Base-by-base conservation (phyloP, 495 filamentous ascomycete genomes). In the Penicillium cinerascens region DNA sequence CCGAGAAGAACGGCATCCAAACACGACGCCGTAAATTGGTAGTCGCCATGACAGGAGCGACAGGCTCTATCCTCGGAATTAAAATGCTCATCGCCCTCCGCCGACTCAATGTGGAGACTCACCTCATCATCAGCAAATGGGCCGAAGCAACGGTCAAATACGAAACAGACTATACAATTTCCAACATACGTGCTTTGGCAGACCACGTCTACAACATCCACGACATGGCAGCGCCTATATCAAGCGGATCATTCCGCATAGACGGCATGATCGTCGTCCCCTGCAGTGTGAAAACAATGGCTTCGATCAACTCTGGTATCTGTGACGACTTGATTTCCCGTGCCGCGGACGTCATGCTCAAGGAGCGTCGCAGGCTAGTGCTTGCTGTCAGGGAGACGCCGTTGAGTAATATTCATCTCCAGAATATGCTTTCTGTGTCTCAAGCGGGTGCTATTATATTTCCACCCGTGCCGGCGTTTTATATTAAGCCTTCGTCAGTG, bases 271-370 rank as follows among this genome's bases (percentile, higher is more conserved):
- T 73, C 8, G 52, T 76, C 10, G 63, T 71, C 0, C 71, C 70
- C 0, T 74, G 71, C 54, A 74, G 71, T 53, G 67, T 74, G 66
- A 73, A 71, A 40, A 73, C 71, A 0, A 64, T 76, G 0, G 64
- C 68, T 2, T 59, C 63, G 1, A 64, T 74, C 23, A 44, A 51
- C 21, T 45, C 37, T 17, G 60, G 60, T 0, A 51, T 58, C 16
- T 61, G 61, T 41, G 69, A 78, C 26, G 74, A 78, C 51, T 43
- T 78, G n/a, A 78, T 76, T 36, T 70, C 74, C 0, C 65, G 75
- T 0, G 67, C 72, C 1, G 75, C 75, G 7, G 73, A 76, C 42
- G 74, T 78, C 1, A 70, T 69, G 59, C 59, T 77, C 20, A 77
- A 77, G 48, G 75, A 78, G 48, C 52, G 73, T 7, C 56, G 73